A percentile compares a stretch with the other conserved stretches of the same genome.
phyloP scores from a whole-genome alignment of 495 filamentous ascomycete genomes.

The Aspergillus olivimuriae region DNA sequence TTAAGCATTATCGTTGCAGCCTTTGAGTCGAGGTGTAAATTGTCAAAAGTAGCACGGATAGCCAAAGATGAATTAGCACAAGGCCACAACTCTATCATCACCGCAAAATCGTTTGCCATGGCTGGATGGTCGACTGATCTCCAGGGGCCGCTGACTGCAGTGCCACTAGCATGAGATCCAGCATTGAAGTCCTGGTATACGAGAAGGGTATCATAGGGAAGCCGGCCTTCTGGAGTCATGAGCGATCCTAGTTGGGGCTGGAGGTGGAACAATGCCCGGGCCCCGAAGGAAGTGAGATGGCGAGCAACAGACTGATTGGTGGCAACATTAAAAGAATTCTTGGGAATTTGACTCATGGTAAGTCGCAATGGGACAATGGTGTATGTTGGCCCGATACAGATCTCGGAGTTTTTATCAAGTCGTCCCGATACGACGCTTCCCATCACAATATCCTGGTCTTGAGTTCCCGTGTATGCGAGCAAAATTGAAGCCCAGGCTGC shows the following conservation, averaged over 20 bases:
- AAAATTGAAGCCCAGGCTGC: conserved; percentile 61
- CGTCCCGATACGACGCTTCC: conserved; percentile 68
- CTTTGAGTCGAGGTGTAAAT: conserved; percentile 15
- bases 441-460: conserved; percentile 28
- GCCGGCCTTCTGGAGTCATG: conserved; percentile 9
- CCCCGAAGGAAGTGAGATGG: conserved; percentile 15
- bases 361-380: conserved; percentile 62
- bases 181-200: conserved; percentile 21
- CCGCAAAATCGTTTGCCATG: conserved; percentile 20
- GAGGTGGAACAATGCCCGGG: conserved; percentile 14
- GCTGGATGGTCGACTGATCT: conserved; percentile 16
- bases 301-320: conserved; percentile 16
- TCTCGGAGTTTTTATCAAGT: conserved; percentile 51
- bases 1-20: conserved; percentile 21
- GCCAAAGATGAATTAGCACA: conserved; percentile 12
- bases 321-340: neutral
- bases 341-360: conserved; percentile 7
- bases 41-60: conserved; percentile 19
- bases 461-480: conserved; percentile 29
- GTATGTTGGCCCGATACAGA: conserved; percentile 65
- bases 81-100: conserved; percentile 23
- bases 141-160: too few species aligned
- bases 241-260: conserved; percentile 18
- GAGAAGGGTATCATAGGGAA: conserved; percentile 18
- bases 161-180: conserved; percentile 7